Evolutionary conservation across 1,284 basidiomycete genomes (phyloP).

Genomic region (Ceraceosorus guamensis): DNA sequence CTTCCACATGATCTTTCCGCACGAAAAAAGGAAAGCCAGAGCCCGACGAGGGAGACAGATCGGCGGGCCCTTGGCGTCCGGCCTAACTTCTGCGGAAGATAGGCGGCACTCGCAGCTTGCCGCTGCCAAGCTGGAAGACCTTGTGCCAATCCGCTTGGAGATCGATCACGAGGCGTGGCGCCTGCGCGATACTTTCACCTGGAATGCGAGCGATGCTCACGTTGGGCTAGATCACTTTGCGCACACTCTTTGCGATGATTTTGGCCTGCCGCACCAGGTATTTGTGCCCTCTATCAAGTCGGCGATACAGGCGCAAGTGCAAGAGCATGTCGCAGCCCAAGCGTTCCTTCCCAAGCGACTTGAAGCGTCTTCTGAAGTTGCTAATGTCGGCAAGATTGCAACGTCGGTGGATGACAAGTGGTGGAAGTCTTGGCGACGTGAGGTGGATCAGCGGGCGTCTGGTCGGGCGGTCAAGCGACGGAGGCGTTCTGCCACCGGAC

Average conservation of each 20-base stretch:
- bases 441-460: background rate
- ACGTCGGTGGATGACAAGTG: constrained; percentile 19
- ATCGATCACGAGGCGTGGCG: constrained; percentile 83
- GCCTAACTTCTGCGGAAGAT: constrained; percentile 50
- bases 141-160: constrained; percentile 89
- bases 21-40: constrained; percentile 50
- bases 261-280: constrained; percentile 61
- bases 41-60: constrained; percentile 54
- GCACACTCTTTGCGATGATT: constrained; percentile 83
- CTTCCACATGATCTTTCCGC: constrained; percentile 32
- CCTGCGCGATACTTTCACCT: constrained; percentile 91
- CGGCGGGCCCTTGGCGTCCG: constrained; percentile 30
- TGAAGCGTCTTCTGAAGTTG: no score
- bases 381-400: constrained; percentile 1
- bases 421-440: constrained; percentile 1
- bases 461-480: no score
- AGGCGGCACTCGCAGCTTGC: constrained; percentile 54
- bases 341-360: constrained; percentile 18
- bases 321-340: constrained; percentile 56
- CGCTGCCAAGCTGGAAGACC: constrained; percentile 47
- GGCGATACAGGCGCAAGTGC: constrained; percentile 77
- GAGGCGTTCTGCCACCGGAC: no score
- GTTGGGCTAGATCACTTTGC: constrained; percentile 86
- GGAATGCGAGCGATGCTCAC: constrained; percentile 83
- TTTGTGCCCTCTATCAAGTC: constrained; percentile 72